phyloP scores from a whole-genome alignment of 2,329 filamentous ascomycete genomes.

The Botrytis medusae region DNA sequence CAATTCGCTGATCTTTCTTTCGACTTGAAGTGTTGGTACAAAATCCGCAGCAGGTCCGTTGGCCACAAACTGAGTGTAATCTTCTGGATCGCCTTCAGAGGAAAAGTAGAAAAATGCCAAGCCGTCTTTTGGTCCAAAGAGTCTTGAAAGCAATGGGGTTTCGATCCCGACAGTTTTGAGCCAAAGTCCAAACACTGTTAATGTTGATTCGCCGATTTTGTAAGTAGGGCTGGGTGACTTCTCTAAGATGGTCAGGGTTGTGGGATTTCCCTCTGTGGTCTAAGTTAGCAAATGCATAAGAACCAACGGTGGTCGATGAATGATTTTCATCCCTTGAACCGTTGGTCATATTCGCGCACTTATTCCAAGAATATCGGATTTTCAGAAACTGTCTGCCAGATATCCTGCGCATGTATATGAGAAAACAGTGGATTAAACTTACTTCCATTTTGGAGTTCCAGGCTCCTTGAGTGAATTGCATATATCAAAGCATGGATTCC shows the following conservation, averaged over 20 bases:
- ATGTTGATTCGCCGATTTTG: conserved; percentile 37
- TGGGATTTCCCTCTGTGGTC: background rate
- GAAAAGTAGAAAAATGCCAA: conserved; percentile 35
- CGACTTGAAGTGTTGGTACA: conserved; percentile 32
- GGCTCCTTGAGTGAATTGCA: conserved; percentile 30
- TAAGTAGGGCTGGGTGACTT: conserved; percentile 30
- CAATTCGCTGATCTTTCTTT: conserved; percentile 36
- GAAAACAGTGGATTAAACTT: background rate
- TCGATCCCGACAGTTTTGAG: conserved; percentile 29
- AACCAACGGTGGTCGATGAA: background rate
- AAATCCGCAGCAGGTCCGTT: conserved; percentile 31
- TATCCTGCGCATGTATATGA: background rate
- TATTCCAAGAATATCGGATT: background rate
- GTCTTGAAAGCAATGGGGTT: conserved; percentile 25
- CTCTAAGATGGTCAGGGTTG: conserved; percentile 30
- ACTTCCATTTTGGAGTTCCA: conserved; percentile 24
- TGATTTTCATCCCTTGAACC: background rate
- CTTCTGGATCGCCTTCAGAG: conserved; percentile 24
- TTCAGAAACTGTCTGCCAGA: background rate
- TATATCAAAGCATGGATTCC: conserved; percentile 35
- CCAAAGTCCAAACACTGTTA: conserved; percentile 32
- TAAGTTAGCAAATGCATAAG: background rate
- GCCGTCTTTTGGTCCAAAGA: conserved; percentile 37
- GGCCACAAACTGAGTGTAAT: conserved; percentile 26
- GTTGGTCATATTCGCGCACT: background rate